Evolutionary conservation across 768 basidiomycete species (phyloP).

Genomic region (Mycena venus): DNA sequence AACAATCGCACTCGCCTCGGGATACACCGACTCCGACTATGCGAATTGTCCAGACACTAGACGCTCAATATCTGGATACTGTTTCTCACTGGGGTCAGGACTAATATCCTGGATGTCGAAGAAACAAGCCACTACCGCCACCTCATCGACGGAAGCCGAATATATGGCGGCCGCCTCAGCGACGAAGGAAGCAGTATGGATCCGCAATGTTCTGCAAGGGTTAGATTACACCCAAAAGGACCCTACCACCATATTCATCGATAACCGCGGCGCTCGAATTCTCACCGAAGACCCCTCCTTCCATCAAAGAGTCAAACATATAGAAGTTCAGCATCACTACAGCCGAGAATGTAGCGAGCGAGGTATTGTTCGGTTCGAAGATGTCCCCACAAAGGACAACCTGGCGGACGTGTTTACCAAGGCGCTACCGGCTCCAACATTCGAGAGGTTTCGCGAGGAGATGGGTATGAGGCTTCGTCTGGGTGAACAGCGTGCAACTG

Average conservation of each 20-base stretch:
- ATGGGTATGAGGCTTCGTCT: constrained; percentile 19
- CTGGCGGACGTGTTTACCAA: constrained; percentile 50
- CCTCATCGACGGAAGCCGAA: background rate
- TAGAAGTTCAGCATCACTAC: constrained; percentile 7
- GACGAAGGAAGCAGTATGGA: constrained; percentile 3
- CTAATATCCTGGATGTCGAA: background rate
- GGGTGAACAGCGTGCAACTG: no score
- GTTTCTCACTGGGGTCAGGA: background rate
- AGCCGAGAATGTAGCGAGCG: background rate
- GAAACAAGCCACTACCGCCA: no score
- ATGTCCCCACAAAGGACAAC: constrained; percentile 46
- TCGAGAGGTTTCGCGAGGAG: background rate
- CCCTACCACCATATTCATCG: background rate
- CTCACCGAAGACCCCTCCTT: constrained; percentile 3
- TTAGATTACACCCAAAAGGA: background rate
- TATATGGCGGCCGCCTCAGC: background rate
- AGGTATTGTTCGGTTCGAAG: constrained; percentile 33
- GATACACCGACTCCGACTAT: background rate
- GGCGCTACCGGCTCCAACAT: background rate
- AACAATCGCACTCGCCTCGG: background rate
- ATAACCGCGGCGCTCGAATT: background rate
- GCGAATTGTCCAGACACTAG: no score
- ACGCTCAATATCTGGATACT: background rate
- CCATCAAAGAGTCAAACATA: constrained; percentile 18
- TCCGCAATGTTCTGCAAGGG: background rate